Percentiles rank a stretch among this genome's conserved stretches.
phyloP scores from a whole-genome alignment of 345 rosid species.

The Brassica nigra region DNA sequence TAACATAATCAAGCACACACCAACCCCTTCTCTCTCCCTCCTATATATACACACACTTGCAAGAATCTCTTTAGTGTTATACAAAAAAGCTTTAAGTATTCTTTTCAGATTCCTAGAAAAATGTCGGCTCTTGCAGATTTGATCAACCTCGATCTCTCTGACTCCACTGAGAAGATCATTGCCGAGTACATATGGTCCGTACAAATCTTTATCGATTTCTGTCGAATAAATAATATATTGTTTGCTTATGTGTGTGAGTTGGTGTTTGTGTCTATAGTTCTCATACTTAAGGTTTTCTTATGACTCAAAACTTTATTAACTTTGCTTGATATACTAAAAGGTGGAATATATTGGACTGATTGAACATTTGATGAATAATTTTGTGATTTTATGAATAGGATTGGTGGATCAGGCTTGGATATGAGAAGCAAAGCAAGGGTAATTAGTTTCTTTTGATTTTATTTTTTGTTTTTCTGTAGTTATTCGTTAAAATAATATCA shows the following conservation, averaged over 20 bases:
- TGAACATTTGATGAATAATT: neutral
- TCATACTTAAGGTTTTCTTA: neutral
- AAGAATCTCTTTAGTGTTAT: conserved; percentile 17
- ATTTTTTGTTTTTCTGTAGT: neutral
- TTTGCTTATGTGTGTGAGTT: conserved; percentile 12
- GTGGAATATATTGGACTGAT: neutral
- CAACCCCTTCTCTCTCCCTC: conserved; percentile 13
- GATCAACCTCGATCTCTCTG: conserved; percentile 63
- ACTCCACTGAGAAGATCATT: conserved; percentile 60
- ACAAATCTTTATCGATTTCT: neutral
- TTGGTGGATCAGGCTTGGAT: conserved; percentile 80
- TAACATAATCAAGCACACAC: conserved; percentile 7
- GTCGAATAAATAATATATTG: neutral
- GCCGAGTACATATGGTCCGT: conserved; percentile 79
- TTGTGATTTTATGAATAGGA: conserved; percentile 42
- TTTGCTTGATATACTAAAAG: neutral
- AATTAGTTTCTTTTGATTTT: neutral
- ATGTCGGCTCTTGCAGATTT: conserved; percentile 64
- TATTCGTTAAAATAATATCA: neutral
- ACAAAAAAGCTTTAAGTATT: neutral
- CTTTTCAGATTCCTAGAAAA: conserved; percentile 28
- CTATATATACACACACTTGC: conserved; percentile 17
- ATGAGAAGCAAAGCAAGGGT: conserved; percentile 82
- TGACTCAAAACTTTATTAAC: neutral
- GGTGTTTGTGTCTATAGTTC: neutral